Conservation (phyloP, 169 alveolate species). For the Cryptosporidium ryanae region DNA sequence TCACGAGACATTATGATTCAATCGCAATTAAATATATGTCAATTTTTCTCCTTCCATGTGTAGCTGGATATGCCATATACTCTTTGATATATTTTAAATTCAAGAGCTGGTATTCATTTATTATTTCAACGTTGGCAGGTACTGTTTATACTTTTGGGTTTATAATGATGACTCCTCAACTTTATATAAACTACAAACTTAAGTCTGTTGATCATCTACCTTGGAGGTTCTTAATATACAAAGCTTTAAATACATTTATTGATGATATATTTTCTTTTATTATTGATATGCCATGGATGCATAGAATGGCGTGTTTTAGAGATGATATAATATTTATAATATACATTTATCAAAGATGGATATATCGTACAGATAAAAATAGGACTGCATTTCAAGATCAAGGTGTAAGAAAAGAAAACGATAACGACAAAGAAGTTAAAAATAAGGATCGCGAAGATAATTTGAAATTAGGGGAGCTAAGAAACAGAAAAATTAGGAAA, state of each 20-base stretch:
- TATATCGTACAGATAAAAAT: slow-evolving; percentile 84
- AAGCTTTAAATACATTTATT: slow-evolving; percentile 96
- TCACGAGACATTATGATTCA: slow-evolving; percentile 90
- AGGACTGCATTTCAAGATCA: slow-evolving; percentile 26
- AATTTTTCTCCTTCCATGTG: slow-evolving; percentile 87
- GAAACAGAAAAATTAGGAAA: slow-evolving; percentile 1
- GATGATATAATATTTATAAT: slow-evolving; percentile 97
- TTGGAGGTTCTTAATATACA: slow-evolving; percentile 95
- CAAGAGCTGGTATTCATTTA: slow-evolving; percentile 95
- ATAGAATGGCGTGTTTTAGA: slow-evolving; percentile 96
- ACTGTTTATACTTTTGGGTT: slow-evolving; percentile 93
- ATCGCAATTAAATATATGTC: slow-evolving; percentile 92
- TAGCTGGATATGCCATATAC: slow-evolving; percentile 91
- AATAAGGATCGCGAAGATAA: neutral
- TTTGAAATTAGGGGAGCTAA: neutral
- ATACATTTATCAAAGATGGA: slow-evolving; percentile 96
- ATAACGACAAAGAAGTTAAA: neutral
- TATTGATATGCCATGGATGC: slow-evolving; percentile 98
- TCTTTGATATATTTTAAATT: slow-evolving; percentile 90
- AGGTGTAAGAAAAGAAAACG: neutral
- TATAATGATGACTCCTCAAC: slow-evolving; percentile 97
- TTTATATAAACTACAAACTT: slow-evolving; percentile 97
- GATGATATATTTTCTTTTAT: slow-evolving; percentile 98
- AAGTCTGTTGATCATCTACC: slow-evolving; percentile 99
- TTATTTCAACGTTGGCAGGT: slow-evolving; percentile 92